Conservation (phyloP, 2,329 filamentous ascomycete genomes). For the Sphaerulina populicola region DNA sequence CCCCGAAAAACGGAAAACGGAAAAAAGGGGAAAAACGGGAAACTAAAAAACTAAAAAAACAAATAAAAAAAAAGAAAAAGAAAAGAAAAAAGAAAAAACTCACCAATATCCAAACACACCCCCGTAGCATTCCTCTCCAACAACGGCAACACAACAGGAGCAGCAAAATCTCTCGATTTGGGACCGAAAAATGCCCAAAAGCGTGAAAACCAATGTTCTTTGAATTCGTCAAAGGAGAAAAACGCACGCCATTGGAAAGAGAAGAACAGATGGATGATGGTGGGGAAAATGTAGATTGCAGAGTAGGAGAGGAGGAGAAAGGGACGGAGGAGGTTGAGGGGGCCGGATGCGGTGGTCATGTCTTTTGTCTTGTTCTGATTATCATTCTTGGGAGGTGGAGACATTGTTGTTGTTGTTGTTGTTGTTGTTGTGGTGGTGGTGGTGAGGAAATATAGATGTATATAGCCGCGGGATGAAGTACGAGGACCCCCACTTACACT, state of each 20-base stretch:
- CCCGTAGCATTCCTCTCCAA: conserved; percentile 45
- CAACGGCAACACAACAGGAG: conserved; percentile 45
- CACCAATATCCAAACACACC: conserved; percentile 51
- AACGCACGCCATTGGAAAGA: conserved; percentile 23
- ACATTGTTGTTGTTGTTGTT: conserved; percentile 5
- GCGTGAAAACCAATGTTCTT: conserved; percentile 49
- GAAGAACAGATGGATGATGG: conserved; percentile 39
- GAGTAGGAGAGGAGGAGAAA: conserved; percentile 45
- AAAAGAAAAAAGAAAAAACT: background rate
- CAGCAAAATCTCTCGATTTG: conserved; percentile 38
- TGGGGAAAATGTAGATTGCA: conserved; percentile 45
- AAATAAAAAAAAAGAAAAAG: too few species aligned
- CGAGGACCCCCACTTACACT: too few species aligned
- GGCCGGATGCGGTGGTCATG: conserved; percentile 14
- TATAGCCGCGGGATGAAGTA: background rate
- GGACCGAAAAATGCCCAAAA: conserved; percentile 55
- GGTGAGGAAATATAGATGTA: too few species aligned
- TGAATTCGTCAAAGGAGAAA: conserved; percentile 27
- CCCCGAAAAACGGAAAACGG: too few species aligned
- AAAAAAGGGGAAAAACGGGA: too few species aligned
- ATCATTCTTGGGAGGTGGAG: background rate
- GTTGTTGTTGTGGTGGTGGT: background rate
- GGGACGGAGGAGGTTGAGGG: conserved; percentile 30
- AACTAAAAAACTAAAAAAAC: too few species aligned
- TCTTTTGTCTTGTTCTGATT: background rate